phyloP scores from a whole-genome alignment of 805 yeast genomes.

The Blastobotrys chiropterorum region DNA sequence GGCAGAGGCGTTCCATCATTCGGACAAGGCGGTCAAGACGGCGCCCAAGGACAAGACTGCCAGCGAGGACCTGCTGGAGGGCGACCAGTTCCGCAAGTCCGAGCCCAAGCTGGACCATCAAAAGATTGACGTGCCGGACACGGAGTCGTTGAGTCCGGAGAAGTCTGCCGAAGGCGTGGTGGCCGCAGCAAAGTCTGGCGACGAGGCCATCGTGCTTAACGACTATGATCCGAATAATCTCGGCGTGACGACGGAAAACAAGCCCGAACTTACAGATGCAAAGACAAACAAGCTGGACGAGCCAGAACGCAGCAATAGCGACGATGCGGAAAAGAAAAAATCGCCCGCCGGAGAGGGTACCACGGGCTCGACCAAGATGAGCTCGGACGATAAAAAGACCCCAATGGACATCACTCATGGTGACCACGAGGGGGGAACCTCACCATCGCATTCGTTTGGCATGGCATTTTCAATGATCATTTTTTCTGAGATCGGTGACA shows the following conservation, averaged over 20 bases:
- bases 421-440: conserved; percentile 1
- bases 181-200: conserved; percentile 15
- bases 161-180: conserved; percentile 14
- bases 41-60: conserved; percentile 32
- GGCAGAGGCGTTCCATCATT: conserved; percentile 20
- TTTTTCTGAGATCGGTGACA: conserved; percentile 96
- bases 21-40: conserved; percentile 29
- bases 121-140: conserved; percentile 22
- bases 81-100: conserved; percentile 27
- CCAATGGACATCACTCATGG: not conserved
- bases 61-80: conserved; percentile 20
- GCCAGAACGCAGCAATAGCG: not conserved
- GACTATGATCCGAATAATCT: conserved; percentile 33
- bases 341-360: not conserved
- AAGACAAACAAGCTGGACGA: conserved; percentile 5
- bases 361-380: not conserved
- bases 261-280: conserved; percentile 12
- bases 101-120: conserved; percentile 19
- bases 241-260: conserved; percentile 27
- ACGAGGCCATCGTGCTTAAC: conserved; percentile 28
- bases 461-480: conserved; percentile 87
- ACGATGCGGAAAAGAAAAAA: not conserved
- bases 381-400: no score
- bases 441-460: conserved; percentile 48
- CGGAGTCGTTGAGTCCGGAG: conserved; percentile 12